Percentiles rank a stretch among this genome's conserved stretches.
Conservation (phyloP, 2,329 filamentous ascomycete genomes). For the Plenodomus tracheiphilus region DNA sequence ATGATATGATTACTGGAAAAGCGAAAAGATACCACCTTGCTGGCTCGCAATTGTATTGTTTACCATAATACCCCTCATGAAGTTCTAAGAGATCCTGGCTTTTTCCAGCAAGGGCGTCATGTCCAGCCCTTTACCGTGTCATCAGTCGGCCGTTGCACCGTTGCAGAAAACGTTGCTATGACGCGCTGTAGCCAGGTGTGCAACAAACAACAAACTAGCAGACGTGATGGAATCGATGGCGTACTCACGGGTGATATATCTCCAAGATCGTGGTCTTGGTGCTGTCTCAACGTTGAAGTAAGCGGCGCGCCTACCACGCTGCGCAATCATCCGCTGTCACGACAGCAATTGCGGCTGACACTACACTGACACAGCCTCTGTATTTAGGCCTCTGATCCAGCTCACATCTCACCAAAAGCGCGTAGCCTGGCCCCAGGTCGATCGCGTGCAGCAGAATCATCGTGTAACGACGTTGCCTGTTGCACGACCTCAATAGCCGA, state of each 20-base stretch:
- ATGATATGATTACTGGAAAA: background rate
- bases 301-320: background rate
- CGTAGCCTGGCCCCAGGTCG: conserved; percentile 17
- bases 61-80: conserved; percentile 18
- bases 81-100: conserved; percentile 18
- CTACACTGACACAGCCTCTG: background rate
- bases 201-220: conserved; percentile 14
- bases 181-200: conserved; percentile 16
- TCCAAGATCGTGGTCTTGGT: background rate
- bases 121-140: conserved; percentile 1
- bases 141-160: conserved; percentile 5
- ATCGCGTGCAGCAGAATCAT: conserved; percentile 21
- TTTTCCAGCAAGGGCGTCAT: conserved; percentile 20
- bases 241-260: background rate
- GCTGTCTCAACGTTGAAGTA: background rate
- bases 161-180: conserved; percentile 9
- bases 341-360: conserved; percentile 2
- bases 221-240: background rate
- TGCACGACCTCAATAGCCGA: conserved; percentile 11
- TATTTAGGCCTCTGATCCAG: background rate
- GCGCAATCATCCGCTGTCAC: background rate
- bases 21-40: conserved; percentile 25
- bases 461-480: conserved; percentile 17
- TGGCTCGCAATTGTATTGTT: conserved; percentile 26
- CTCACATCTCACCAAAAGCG: conserved; percentile 1